Percentiles rank a stretch among this genome's conserved stretches.
Evolutionary conservation across 192 early-diverging fungal species (phyloP).

Genomic region (Gryganskiella cystojenkinii): DNA sequence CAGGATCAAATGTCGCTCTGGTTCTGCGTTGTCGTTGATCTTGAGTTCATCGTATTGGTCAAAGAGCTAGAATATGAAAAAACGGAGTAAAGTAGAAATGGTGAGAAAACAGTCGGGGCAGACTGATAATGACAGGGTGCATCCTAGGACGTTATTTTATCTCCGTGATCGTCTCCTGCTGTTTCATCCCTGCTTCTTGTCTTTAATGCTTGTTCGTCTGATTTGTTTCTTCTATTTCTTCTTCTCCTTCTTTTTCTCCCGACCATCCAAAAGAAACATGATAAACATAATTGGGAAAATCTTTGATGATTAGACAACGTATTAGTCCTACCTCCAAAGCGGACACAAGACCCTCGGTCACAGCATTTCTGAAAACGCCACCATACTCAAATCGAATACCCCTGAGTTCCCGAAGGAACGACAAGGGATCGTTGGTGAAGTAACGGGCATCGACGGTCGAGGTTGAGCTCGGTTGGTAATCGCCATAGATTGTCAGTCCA

Average conservation of each 20-base stretch:
- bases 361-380: conserved; percentile 67
- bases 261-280: no score
- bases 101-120: background rate
- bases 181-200: no score
- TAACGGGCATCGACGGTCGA: conserved; percentile 62
- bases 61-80: conserved; percentile 56
- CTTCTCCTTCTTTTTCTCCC: no score
- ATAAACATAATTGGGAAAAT: background rate
- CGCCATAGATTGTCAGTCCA: conserved; percentile 64
- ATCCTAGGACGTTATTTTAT: no score
- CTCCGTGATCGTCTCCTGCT: no score
- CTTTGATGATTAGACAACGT: background rate
- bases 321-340: conserved; percentile 63
- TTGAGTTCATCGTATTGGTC: conserved; percentile 56
- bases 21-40: conserved; percentile 18
- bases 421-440: conserved; percentile 58
- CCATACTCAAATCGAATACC: conserved; percentile 61
- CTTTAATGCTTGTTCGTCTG: no score
- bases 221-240: no score
- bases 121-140: background rate
- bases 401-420: conserved; percentile 58
- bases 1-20: conserved; percentile 64
- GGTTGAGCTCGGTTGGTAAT: conserved; percentile 61
- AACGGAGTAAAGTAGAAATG: background rate
- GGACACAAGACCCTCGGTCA: conserved; percentile 69